Evolutionary conservation across 2,329 filamentous ascomycete genomes (phyloP), one percentile per base, ranked within the genome.

Genomic region (Penicillium sp.): DNA sequence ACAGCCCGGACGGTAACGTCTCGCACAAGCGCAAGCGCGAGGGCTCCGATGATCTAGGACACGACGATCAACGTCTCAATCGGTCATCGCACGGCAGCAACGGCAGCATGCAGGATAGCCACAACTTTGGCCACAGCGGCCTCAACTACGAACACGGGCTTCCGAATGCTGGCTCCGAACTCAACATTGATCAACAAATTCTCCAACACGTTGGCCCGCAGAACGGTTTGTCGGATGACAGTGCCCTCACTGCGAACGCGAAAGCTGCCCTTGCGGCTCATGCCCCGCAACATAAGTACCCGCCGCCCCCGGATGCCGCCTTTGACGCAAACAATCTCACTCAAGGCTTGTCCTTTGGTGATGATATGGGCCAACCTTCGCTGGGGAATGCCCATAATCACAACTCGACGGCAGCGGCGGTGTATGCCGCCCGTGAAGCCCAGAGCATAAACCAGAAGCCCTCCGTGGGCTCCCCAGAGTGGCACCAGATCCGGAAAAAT

Each of bases 401-500:
- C 40, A 65, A 64, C 26, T 79, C 79, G 32, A 81, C 79, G 27
- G 78, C 79, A 33, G 77, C 76, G 13, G 79, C 79, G 41, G 62
- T 65, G 28, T 71, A 75, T 37, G 71, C 74, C 39, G 68, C 71
- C 30, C 67, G 74, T 20, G 73, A 73, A 48, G 70, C 67, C 11
- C 70, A 71, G 48, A 64, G 69, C 49, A 64, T 74, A 56, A 62
- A 71, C 38, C 68, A 75, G 41, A 96, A 95, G 65, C 89, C 89
- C 6, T 79, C 82, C 5, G 92, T 96, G n/a, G 92, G 92, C 2
- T 92, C 88, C 2, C 87, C 94, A 37, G 90, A 96, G 65, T 98
- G 92, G 92, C 92, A 98, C 64, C 94, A 94, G 64, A 82, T 94
- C 55, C 80, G 92, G 45, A 92, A 94, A 61, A 90, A 96, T 57